A percentile compares a stretch with the other conserved stretches of the same genome.
Evolutionary conservation across 192 early-diverging fungal species (phyloP).

Genomic region (Backusella parvicylindrica): DNA sequence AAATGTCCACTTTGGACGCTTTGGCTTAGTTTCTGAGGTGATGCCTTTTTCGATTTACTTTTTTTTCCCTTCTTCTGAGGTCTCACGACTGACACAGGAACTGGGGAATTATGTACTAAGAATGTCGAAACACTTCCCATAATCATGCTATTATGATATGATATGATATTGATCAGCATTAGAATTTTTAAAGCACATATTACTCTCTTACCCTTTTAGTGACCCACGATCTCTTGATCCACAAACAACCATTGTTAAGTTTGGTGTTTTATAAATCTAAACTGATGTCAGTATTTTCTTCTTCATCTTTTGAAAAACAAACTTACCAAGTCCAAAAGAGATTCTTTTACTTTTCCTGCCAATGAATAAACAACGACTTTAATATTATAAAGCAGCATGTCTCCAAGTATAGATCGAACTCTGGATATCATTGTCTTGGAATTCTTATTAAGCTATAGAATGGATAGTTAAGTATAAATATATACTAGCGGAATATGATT

Average conservation of each 20-base stretch:
- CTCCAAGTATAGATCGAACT: conserved; percentile 23
- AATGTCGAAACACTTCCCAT: conserved; percentile 50
- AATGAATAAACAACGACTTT: conserved; percentile 24
- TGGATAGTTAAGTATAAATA: background rate
- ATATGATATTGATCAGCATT: background rate
- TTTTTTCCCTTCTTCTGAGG: conserved; percentile 38
- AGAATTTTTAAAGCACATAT: background rate
- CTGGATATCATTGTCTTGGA: conserved; percentile 27
- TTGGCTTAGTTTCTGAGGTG: conserved; percentile 33
- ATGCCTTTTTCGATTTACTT: conserved; percentile 16
- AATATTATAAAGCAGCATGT: conserved; percentile 36
- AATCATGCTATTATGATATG: conserved; percentile 28
- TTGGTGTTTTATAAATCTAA: conserved; percentile 5
- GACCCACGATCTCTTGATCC: conserved; percentile 48
- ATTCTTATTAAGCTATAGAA: conserved; percentile 24
- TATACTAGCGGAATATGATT: background rate
- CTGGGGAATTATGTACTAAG: conserved; percentile 47
- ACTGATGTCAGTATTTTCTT: background rate
- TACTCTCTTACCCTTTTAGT: conserved; percentile 39
- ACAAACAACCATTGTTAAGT: conserved; percentile 43
- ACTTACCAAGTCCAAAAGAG: conserved; percentile 25
- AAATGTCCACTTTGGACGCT: conserved; percentile 30
- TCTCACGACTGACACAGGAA: conserved; percentile 49
- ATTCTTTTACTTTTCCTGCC: conserved; percentile 22
- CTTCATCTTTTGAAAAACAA: background rate